These are phyloP conservation scores for Arthrobotrys sphaeroides DNA, from an alignment of 2,329 filamentous ascomycete genomes.

Conservation along the genomic window DNA sequence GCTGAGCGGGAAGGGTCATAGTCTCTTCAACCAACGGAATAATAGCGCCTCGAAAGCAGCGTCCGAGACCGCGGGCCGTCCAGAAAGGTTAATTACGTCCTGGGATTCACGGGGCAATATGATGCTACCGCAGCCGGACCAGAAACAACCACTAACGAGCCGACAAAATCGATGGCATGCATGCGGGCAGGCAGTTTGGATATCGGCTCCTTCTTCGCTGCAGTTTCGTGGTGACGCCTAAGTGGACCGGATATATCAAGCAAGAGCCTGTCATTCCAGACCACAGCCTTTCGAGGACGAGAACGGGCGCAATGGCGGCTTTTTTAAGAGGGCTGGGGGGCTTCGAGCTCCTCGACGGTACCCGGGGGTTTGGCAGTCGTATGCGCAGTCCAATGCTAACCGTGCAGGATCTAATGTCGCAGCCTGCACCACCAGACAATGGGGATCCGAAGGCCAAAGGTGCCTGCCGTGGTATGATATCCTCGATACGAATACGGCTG, in stretches of 20 bases:
- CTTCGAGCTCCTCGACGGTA: constrained; percentile 15
- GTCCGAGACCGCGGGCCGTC: constrained; percentile 9
- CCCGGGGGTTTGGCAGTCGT: constrained; percentile 31
- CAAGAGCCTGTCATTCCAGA: constrained; percentile 3
- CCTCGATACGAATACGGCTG: constrained; percentile 2
- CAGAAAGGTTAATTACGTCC: constrained; percentile 22
- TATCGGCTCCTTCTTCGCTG: constrained; percentile 14
- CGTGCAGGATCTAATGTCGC: constrained; percentile 30
- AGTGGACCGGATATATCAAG: constrained; percentile 40
- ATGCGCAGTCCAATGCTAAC: constrained; percentile 3
- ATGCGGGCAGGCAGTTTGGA: constrained; percentile 6
- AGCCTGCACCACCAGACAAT: constrained; percentile 17
- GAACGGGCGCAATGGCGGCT: background rate
- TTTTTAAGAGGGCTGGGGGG: background rate
- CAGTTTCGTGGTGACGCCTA: constrained; percentile 46
- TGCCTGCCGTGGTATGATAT: constrained; percentile 5
- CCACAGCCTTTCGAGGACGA: background rate
- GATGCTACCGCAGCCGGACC: constrained; percentile 11
- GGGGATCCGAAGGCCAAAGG: background rate
- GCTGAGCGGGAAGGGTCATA: background rate
- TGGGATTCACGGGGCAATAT: constrained; percentile 17
- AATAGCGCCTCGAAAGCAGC: background rate
- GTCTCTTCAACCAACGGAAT: background rate
- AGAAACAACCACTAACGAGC: constrained; percentile 28
- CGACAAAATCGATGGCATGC: constrained; percentile 33